A percentile compares a stretch with the other conserved stretches of the same genome.
Evolutionary conservation across 208 protist species (phyloP).

Genomic region (Leishmania braziliensis): DNA sequence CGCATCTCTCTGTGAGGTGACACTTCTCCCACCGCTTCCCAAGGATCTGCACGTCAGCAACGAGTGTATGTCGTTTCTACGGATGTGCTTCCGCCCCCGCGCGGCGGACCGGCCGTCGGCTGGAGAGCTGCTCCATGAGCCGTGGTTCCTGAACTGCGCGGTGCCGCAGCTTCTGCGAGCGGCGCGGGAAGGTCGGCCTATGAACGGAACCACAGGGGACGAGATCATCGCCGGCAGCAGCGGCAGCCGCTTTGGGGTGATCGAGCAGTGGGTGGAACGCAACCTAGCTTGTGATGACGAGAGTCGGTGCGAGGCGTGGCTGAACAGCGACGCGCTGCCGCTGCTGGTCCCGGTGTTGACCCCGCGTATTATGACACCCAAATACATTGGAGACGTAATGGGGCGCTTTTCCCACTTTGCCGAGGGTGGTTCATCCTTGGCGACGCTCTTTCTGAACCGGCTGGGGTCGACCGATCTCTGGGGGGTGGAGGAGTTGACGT

Average conservation of each 20-base stretch:
- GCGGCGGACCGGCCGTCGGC: slow-evolving; percentile 51
- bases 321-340: slow-evolving; percentile 50
- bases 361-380: slow-evolving; percentile 54
- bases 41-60: slow-evolving; percentile 20
- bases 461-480: slow-evolving; percentile 71
- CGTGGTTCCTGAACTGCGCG: slow-evolving; percentile 57
- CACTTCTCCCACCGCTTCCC: slow-evolving; percentile 44
- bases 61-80: slow-evolving; percentile 56
- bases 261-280: slow-evolving; percentile 62
- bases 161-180: slow-evolving; percentile 32
- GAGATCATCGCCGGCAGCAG: background rate
- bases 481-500: slow-evolving; percentile 41
- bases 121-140: slow-evolving; percentile 40
- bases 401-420: slow-evolving; percentile 60
- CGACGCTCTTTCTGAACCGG: slow-evolving; percentile 44
- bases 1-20: background rate
- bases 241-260: slow-evolving; percentile 27
- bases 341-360: slow-evolving; percentile 61
- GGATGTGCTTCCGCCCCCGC: slow-evolving; percentile 57
- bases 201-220: background rate
- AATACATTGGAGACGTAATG: slow-evolving; percentile 64
- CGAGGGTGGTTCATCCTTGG: slow-evolving; percentile 32
- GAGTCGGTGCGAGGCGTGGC: slow-evolving; percentile 60
- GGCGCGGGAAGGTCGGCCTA: slow-evolving; percentile 14
- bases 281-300: slow-evolving; percentile 45